Conservation (phyloP, 2,329 filamentous ascomycete species). For the Fusarium sp. region DNA sequence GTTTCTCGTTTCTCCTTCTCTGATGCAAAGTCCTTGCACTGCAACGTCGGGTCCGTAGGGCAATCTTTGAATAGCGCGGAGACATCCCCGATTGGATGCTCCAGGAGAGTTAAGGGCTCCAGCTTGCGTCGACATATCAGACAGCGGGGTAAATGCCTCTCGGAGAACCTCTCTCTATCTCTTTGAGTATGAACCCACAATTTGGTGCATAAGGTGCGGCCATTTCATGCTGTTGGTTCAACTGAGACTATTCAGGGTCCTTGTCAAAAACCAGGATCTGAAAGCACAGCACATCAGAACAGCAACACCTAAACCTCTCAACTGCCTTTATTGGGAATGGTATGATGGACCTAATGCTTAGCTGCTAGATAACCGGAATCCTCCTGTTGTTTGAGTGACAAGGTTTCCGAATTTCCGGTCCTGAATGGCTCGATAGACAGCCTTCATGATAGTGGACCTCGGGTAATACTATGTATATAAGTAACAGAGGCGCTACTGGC, state of each 20-base stretch:
- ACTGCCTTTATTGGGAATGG: slow-evolving; percentile 11
- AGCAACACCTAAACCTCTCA: background rate
- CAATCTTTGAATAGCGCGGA: background rate
- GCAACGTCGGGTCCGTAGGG: background rate
- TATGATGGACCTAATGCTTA: slow-evolving; percentile 9
- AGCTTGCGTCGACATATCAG: slow-evolving; percentile 3
- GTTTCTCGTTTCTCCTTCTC: background rate
- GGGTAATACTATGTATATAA: background rate
- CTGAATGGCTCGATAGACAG: background rate
- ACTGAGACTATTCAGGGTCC: slow-evolving; percentile 7
- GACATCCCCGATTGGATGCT: slow-evolving; percentile 19
- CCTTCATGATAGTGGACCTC: background rate
- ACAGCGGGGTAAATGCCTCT: background rate
- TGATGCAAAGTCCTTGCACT: background rate
- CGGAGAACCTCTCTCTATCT: background rate
- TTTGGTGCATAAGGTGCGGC: slow-evolving; percentile 12
- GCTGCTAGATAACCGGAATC: slow-evolving; percentile 1
- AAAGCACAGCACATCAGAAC: background rate
- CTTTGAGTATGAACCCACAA: background rate
- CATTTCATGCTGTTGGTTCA: slow-evolving; percentile 11
- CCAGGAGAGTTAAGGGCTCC: background rate
- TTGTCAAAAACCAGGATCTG: background rate
- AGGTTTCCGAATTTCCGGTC: background rate
- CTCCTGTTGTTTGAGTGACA: background rate
- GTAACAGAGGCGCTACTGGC: background rate